These are phyloP conservation scores for Skeletonema menzelii DNA, from an alignment of 108 stramenopile genomes.

Conservation along the genomic window DNA sequence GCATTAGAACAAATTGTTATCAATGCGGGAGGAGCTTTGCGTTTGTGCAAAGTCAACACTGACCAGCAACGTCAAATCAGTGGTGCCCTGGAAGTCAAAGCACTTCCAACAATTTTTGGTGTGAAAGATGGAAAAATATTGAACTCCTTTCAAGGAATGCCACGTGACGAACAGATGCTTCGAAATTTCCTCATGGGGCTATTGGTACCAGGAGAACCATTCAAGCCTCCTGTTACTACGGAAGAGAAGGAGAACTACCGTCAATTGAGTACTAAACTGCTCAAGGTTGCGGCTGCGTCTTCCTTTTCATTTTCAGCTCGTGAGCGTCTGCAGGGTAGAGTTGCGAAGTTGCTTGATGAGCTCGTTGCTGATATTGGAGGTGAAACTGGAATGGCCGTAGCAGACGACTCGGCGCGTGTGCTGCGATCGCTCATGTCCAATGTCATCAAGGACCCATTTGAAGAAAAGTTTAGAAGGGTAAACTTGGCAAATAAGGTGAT, in stretches of 20 bases:
- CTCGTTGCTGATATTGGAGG: slow-evolving; percentile 50
- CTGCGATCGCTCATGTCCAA: slow-evolving; percentile 71
- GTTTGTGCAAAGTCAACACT: slow-evolving; percentile 86
- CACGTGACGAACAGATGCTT: slow-evolving; percentile 66
- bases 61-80: slow-evolving; percentile 75
- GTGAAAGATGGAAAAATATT: slow-evolving; percentile 79
- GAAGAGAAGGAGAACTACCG: slow-evolving; percentile 62
- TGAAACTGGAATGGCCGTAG: slow-evolving; percentile 53
- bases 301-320: slow-evolving; percentile 77
- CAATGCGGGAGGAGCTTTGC: slow-evolving; percentile 79
- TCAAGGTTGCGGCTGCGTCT: slow-evolving; percentile 71
- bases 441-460: slow-evolving; percentile 69
- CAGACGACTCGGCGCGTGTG: slow-evolving; percentile 71
- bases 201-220: slow-evolving; percentile 54
- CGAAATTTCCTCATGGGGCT: slow-evolving; percentile 85
- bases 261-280: slow-evolving; percentile 63
- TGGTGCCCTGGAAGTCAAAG: slow-evolving; percentile 75
- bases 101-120: slow-evolving; percentile 86
- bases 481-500: slow-evolving; percentile 79
- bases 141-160: slow-evolving; percentile 85
- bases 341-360: slow-evolving; percentile 53
- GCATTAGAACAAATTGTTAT: slow-evolving; percentile 83
- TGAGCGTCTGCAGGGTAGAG: slow-evolving; percentile 69
- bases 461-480: slow-evolving; percentile 69
- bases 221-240: slow-evolving; percentile 61